Conservation (phyloP, 176 grass and related monocot genomes). For the Oryza coarctata region DNA sequence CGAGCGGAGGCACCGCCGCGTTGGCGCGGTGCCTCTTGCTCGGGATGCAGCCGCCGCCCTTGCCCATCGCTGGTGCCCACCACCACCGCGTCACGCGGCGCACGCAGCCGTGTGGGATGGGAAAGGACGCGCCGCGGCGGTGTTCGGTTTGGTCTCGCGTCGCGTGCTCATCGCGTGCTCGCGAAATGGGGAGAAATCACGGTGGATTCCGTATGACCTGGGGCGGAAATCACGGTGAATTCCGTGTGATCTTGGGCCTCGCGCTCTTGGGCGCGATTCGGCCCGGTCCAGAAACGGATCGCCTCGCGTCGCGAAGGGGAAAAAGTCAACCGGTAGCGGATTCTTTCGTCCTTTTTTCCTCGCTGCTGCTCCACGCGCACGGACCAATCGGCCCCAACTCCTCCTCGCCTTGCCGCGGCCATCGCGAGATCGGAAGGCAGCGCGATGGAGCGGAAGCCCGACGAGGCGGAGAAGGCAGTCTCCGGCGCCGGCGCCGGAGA, state of each 20-base stretch:
- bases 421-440: background rate
- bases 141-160: background rate
- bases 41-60: slow-evolving; percentile 57
- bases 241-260: background rate
- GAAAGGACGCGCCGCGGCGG: no score
- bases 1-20: background rate
- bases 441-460: background rate
- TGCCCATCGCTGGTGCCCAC: slow-evolving; percentile 36
- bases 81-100: no score
- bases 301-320: no score
- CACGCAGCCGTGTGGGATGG: no score
- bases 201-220: background rate
- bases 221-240: background rate
- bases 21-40: slow-evolving; percentile 46
- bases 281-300: background rate
- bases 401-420: background rate
- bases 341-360: background rate
- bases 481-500: slow-evolving; percentile 6
- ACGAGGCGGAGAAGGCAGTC: background rate
- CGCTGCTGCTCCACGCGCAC: background rate
- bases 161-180: no score
- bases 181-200: background rate
- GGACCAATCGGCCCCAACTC: background rate
- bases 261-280: background rate
- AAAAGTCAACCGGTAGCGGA: background rate